phyloP scores from a whole-genome alignment of 805 yeast genomes.

The Jamesozyma rosinii region DNA sequence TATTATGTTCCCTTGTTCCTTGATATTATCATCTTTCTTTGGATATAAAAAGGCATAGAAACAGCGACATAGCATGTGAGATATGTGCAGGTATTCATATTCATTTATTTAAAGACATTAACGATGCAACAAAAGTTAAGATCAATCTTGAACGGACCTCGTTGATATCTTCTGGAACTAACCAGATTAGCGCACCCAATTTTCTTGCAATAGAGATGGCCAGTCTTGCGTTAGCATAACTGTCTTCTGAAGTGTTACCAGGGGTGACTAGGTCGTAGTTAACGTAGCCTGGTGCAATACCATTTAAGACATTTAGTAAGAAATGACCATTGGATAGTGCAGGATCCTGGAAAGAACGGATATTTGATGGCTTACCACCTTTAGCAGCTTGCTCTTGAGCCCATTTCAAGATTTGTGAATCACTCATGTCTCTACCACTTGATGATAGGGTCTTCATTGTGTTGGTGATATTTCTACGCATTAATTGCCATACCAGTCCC shows the following conservation, averaged over 20 bases:
- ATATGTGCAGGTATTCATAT: too few species aligned
- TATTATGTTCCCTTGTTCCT: too few species aligned
- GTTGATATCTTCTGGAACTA: slow-evolving; percentile 98
- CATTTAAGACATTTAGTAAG: slow-evolving; percentile 82
- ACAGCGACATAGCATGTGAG: too few species aligned
- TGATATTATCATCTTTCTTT: too few species aligned
- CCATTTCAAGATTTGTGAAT: slow-evolving; percentile 85
- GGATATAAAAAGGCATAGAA: too few species aligned
- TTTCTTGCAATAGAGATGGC: slow-evolving; percentile 98
- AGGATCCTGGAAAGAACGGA: slow-evolving; percentile 81
- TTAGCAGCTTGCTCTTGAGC: slow-evolving; percentile 77
- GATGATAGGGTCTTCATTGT: slow-evolving; percentile 67
- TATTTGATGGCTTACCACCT: slow-evolving; percentile 67
- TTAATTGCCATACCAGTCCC: slow-evolving; percentile 95
- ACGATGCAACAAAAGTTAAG: slow-evolving; percentile 87
- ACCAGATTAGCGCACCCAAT: slow-evolving; percentile 94
- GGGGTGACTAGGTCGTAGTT: slow-evolving; percentile 85
- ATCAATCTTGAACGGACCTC: slow-evolving; percentile 93
- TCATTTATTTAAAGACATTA: slow-evolving; percentile 54
- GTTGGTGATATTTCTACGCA: slow-evolving; percentile 88
- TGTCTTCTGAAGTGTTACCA: slow-evolving; percentile 74
- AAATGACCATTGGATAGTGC: slow-evolving; percentile 69
- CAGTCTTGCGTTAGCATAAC: slow-evolving; percentile 87
- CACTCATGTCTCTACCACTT: slow-evolving; percentile 69
- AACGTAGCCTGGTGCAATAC: slow-evolving; percentile 94